These are phyloP conservation scores for Trametes cingulata DNA, from an alignment of 768 basidiomycete genomes.

Conservation along the genomic window DNA sequence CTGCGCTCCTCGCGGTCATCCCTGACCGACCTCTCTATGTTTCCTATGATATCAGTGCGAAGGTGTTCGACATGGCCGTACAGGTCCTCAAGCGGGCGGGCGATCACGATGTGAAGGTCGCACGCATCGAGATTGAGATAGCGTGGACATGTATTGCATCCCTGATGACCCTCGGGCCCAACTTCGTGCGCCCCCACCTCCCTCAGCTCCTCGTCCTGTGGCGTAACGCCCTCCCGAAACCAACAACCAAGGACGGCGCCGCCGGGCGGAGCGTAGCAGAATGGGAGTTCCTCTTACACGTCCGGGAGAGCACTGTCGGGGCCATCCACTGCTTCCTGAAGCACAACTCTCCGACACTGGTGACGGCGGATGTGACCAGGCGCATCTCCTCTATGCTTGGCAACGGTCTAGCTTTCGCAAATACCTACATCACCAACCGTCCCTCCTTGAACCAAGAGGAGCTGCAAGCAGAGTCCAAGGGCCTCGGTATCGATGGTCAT, in stretches of 20 bases:
- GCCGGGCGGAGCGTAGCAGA: slow-evolving; percentile 69
- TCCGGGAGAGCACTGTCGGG: slow-evolving; percentile 86
- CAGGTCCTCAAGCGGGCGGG: slow-evolving; percentile 87
- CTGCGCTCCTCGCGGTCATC: slow-evolving; percentile 83
- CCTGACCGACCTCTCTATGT: slow-evolving; percentile 90
- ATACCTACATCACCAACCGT: slow-evolving; percentile 73
- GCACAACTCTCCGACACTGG: slow-evolving; percentile 71
- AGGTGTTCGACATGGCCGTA: slow-evolving; percentile 88
- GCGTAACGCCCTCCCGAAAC: slow-evolving; percentile 96
- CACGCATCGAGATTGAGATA: slow-evolving; percentile 84
- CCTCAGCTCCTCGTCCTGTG: slow-evolving; percentile 94
- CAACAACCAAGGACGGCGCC: slow-evolving; percentile 81
- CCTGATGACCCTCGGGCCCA: slow-evolving; percentile 88
- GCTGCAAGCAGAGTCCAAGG: slow-evolving; percentile 38
- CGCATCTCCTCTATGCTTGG: slow-evolving; percentile 83
- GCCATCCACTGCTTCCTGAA: slow-evolving; percentile 87
- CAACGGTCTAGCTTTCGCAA: slow-evolving; percentile 89
- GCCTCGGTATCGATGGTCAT: slow-evolving; percentile 67
- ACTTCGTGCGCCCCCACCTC: slow-evolving; percentile 91
- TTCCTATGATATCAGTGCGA: slow-evolving; percentile 89
- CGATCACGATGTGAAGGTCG: slow-evolving; percentile 84
- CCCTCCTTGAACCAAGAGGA: slow-evolving; percentile 59
- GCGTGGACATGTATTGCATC: slow-evolving; percentile 93
- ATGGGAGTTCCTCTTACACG: slow-evolving; percentile 89
- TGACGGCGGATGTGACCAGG: slow-evolving; percentile 89